Evolutionary conservation across 2,329 filamentous ascomycete genomes (phyloP).

Genomic region (Apiospora saccharicola): DNA sequence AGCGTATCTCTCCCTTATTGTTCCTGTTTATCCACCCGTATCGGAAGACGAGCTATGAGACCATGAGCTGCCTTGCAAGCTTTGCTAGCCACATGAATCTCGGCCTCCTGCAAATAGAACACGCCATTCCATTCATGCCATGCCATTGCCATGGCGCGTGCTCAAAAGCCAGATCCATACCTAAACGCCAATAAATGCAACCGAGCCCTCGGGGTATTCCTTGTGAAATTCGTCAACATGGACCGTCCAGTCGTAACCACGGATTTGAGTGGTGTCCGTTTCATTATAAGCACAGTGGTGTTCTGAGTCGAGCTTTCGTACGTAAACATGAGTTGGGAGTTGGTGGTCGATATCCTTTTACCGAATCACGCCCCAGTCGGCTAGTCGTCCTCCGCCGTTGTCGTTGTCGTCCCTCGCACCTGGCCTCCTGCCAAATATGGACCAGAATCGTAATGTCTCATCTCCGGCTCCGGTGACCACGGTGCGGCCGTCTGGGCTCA

Average conservation of each 20-base stretch:
- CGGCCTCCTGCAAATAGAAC: background rate
- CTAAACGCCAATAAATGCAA: slow-evolving; percentile 22
- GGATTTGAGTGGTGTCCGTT: slow-evolving; percentile 9
- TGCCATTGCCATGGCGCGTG: slow-evolving; percentile 9
- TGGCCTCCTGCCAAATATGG: slow-evolving; percentile 86
- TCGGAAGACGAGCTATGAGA: background rate
- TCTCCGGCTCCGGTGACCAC: slow-evolving; percentile 97
- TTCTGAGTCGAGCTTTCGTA: slow-evolving; percentile 26
- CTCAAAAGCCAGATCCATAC: slow-evolving; percentile 17
- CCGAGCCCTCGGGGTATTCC: slow-evolving; percentile 17
- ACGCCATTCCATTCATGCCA: background rate
- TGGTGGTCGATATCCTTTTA: slow-evolving; percentile 42
- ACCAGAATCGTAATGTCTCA: slow-evolving; percentile 96
- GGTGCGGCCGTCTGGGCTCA: slow-evolving; percentile 94
- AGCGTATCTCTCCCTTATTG: background rate
- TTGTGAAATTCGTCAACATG: slow-evolving; percentile 20
- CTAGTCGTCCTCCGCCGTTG: slow-evolving; percentile 65
- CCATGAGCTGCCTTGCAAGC: slow-evolving; percentile 4
- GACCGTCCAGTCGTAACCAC: slow-evolving; percentile 16
- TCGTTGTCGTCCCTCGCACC: slow-evolving; percentile 74
- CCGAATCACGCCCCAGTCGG: slow-evolving; percentile 86
- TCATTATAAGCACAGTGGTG: slow-evolving; percentile 21
- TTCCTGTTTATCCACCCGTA: background rate
- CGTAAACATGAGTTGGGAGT: slow-evolving; percentile 26
- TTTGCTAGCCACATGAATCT: slow-evolving; percentile 8